These are phyloP conservation scores for Colletotrichum sansevieriae DNA, from an alignment of 2,329 filamentous ascomycete species.

Conservation along the genomic window DNA sequence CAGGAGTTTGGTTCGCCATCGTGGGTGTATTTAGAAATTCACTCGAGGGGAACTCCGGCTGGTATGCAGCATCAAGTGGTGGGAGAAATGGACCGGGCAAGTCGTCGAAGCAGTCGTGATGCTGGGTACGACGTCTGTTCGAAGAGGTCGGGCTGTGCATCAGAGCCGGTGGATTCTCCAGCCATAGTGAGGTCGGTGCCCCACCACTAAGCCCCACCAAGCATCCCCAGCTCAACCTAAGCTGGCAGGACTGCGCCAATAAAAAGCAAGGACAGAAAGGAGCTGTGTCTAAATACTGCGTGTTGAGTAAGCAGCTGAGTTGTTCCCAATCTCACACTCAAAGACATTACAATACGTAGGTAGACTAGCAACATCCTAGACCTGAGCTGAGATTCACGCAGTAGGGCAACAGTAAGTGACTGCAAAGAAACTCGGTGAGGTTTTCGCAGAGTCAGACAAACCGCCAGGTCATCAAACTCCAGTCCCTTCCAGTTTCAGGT, in stretches of 20 bases:
- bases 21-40: conserved; percentile 23
- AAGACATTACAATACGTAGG: background rate
- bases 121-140: conserved; percentile 43
- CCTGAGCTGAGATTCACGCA: too few relatives aligned
- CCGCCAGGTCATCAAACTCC: too few relatives aligned
- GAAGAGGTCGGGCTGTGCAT: conserved; percentile 43
- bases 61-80: conserved; percentile 32
- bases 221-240: conserved; percentile 1
- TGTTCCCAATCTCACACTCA: background rate
- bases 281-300: too few relatives aligned
- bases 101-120: conserved; percentile 35
- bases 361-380: background rate
- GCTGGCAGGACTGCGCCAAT: conserved; percentile 3
- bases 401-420: too few relatives aligned
- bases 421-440: too few relatives aligned
- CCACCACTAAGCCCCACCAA: conserved; percentile 39
- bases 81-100: conserved; percentile 22
- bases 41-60: conserved; percentile 35
- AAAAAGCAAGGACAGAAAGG: too few relatives aligned
- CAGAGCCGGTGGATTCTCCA: conserved; percentile 39
- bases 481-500: too few relatives aligned
- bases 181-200: conserved; percentile 41
- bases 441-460: too few relatives aligned
- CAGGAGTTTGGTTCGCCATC: conserved; percentile 98
- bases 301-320: conserved; percentile 25